Percentiles rank a stretch among this genome's conserved stretches.
These are phyloP conservation scores for Fusarium multiceps DNA, from an alignment of 2,329 filamentous ascomycete species.

Conservation along the genomic window DNA sequence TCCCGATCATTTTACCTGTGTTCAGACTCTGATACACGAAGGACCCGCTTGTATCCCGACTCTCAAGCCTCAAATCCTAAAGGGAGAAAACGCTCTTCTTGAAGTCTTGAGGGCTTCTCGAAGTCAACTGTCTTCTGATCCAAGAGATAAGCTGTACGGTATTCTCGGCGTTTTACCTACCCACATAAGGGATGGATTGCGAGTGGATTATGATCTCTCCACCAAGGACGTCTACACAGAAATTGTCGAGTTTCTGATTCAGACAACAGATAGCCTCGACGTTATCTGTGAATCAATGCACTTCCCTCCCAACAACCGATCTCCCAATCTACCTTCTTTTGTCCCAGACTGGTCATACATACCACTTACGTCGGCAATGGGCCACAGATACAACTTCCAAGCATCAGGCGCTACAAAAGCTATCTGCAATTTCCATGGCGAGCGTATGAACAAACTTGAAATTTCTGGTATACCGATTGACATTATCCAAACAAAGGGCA, in stretches of 20 bases:
- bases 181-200: constrained; percentile 1
- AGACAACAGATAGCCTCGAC: constrained; percentile 12
- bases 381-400: constrained; percentile 11
- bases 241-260: constrained; percentile 27
- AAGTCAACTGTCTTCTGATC: constrained; percentile 16
- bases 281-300: constrained; percentile 28
- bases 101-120: constrained; percentile 18
- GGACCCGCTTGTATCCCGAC: constrained; percentile 14
- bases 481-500: constrained; percentile 3
- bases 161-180: constrained; percentile 16
- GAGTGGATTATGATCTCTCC: constrained; percentile 12
- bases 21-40: constrained; percentile 16
- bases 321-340: constrained; percentile 17
- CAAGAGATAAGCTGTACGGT: constrained; percentile 23
- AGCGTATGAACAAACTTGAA: constrained; percentile 27
- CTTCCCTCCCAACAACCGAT: constrained; percentile 13
- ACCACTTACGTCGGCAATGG: constrained; percentile 22
- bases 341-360: constrained; percentile 32
- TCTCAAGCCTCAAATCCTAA: neutral
- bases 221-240: constrained; percentile 31
- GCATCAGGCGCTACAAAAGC: constrained; percentile 5
- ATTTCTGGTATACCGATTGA: constrained; percentile 16
- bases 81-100: constrained; percentile 9
- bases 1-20: constrained; percentile 20
- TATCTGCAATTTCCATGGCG: neutral